Evolutionary conservation across 2,329 filamentous ascomycete species (phyloP).

Genomic region (Lachnum nothofagi): DNA sequence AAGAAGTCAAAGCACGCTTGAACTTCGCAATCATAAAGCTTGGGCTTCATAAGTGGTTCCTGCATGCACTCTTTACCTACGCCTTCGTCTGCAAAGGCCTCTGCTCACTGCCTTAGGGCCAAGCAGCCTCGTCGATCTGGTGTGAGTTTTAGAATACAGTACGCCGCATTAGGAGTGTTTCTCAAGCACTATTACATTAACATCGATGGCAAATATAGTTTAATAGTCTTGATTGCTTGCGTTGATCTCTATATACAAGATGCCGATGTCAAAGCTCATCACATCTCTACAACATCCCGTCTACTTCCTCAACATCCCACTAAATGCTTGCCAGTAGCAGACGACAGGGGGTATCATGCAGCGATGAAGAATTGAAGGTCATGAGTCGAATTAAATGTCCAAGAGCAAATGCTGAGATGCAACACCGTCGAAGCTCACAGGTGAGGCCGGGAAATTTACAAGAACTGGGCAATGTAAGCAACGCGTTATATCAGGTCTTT

Average conservation of each 20-base stretch:
- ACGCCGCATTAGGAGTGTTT: no score
- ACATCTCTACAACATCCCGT: constrained; percentile 21
- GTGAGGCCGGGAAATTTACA: constrained; percentile 24
- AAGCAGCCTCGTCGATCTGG: no score
- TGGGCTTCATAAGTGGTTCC: no score
- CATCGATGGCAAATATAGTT: no score
- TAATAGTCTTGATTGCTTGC: constrained; percentile 15
- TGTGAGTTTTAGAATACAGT: no score
- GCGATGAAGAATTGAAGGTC: constrained; percentile 23
- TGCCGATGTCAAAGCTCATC: constrained; percentile 25
- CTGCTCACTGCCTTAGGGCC: no score
- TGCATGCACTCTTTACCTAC: no score
- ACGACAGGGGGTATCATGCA: constrained; percentile 22
- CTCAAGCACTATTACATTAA: no score
- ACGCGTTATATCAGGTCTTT: neutral
- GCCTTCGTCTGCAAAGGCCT: no score
- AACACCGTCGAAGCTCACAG: constrained; percentile 21
- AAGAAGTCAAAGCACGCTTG: no score
- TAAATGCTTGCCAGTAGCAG: constrained; percentile 21
- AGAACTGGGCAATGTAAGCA: constrained; percentile 25
- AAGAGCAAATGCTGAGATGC: constrained; percentile 19
- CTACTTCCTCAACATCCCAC: constrained; percentile 14
- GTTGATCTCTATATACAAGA: constrained; percentile 26
- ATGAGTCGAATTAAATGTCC: constrained; percentile 25
- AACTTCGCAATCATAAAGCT: no score